Base-by-base conservation (phyloP, 805 yeast species). In the Candida cerambycidarum region DNA sequence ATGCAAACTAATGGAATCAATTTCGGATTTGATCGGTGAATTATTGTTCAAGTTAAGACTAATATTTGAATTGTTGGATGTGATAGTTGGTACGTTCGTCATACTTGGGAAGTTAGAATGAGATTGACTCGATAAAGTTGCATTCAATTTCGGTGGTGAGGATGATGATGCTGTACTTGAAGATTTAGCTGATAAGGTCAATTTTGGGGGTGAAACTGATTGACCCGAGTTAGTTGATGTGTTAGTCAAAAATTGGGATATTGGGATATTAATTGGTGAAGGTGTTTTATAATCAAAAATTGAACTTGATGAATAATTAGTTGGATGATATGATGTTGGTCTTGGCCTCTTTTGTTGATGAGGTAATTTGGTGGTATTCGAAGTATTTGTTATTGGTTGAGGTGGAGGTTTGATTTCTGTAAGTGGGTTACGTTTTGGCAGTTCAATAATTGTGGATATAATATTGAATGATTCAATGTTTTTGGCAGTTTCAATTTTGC, bases 281-380 rank as follows among this genome's bases (percentile, higher is more conserved):
- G 67, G 67, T 28, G 61, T 56, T 43, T 62, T 67, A 43, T 65
- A 46, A 11, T 46, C 63, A 4, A 59, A 53, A 41, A 58, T 38
- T 5, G 71, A 62, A 35, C 63, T 58, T 3, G 71, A 55, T 2
- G 78, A 74, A 12, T 67, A 64, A 71, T 45, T 58, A 5, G 83
- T 75, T 13, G 95, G 95, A 57, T 86, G 90, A 56, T 83, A 86
- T 8, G 93, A 85, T 0, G 92, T 85, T 32, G 95, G 95, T 59
- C 95, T 76, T 44, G 89, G 90, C 55, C 78, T 82, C 59, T 79
- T 76, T 38, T 56, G 57, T 9, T 71, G 55, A 21, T 73, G 76
- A 7, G 78, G 76, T 39, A 73, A 61, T 54, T 68, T 63, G 5
- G 34, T 23, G 4, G 44, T 34, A 16, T 18, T 14, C 3, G 36